phyloP scores from a whole-genome alignment of 2,329 filamentous ascomycete genomes.

The Exophiala bonariae region DNA sequence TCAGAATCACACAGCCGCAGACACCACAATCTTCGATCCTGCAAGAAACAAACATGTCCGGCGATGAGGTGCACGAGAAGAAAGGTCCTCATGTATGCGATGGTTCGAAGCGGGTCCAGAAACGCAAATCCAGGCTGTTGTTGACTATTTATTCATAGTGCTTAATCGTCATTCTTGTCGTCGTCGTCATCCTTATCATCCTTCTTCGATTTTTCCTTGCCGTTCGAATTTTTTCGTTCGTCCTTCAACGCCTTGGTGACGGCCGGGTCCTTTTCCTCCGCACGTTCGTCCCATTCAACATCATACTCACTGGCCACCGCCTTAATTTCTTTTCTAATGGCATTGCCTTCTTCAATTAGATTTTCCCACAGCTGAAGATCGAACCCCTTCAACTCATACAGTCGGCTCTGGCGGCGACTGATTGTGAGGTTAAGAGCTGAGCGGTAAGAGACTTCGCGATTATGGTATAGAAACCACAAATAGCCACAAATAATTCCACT shows the following conservation, averaged over 20 bases:
- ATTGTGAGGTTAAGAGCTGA: slow-evolving; percentile 86
- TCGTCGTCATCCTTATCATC: slow-evolving; percentile 37
- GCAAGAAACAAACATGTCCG: slow-evolving; percentile 23
- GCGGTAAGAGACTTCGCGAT: slow-evolving; percentile 82
- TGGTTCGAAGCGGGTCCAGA: background rate
- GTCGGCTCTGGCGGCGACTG: slow-evolving; percentile 69
- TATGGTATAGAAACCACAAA: slow-evolving; percentile 91
- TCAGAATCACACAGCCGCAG: slow-evolving; percentile 15
- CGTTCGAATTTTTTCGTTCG: slow-evolving; percentile 43
- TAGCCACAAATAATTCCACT: slow-evolving; percentile 86
- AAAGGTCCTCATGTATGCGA: background rate
- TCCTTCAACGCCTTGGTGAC: slow-evolving; percentile 55
- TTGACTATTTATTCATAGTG: slow-evolving; percentile 17
- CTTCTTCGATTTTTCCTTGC: slow-evolving; percentile 33
- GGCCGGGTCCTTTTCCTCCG: slow-evolving; percentile 67
- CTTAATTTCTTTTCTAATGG: slow-evolving; percentile 75
- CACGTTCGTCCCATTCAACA: slow-evolving; percentile 80
- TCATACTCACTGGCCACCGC: slow-evolving; percentile 82
- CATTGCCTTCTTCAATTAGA: slow-evolving; percentile 77
- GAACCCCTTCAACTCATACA: slow-evolving; percentile 76
- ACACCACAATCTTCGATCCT: slow-evolving; percentile 23
- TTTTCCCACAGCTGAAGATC: slow-evolving; percentile 75
- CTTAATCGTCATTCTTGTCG: slow-evolving; percentile 22
- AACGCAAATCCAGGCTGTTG: background rate
- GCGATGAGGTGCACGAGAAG: slow-evolving; percentile 11